A percentile compares a stretch with the other conserved stretches of the same genome.
These are phyloP conservation scores for Trichoderma guizhouense DNA, from an alignment of 2,329 filamentous ascomycete genomes.

Conservation along the genomic window DNA sequence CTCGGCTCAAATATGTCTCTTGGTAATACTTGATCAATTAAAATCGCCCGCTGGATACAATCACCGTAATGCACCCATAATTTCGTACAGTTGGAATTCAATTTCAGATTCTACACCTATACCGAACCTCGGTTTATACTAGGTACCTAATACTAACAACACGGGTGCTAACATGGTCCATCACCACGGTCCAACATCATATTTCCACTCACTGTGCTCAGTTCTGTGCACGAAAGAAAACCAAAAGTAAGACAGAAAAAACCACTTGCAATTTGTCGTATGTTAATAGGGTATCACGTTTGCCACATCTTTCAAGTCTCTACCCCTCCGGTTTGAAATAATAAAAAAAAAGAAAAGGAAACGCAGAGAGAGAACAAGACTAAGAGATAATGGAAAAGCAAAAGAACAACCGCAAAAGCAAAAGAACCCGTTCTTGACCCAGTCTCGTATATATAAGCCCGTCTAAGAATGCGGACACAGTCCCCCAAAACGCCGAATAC, in stretches of 20 bases:
- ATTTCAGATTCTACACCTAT: background rate
- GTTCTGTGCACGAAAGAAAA: background rate
- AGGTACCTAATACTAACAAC: background rate
- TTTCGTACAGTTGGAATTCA: background rate
- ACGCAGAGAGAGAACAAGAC: background rate
- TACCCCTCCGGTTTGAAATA: background rate
- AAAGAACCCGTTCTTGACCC: background rate
- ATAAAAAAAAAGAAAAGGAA: background rate
- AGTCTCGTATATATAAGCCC: conserved; percentile 11
- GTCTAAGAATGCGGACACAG: background rate
- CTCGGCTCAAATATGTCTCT: background rate
- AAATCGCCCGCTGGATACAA: background rate
- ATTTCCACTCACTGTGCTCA: background rate
- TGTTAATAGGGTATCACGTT: conserved; percentile 30
- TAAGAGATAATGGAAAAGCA: background rate
- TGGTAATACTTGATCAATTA: too few relatives aligned
- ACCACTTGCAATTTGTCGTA: conserved; percentile 14
- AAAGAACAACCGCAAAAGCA: background rate
- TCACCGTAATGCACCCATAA: background rate
- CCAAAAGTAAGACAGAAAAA: background rate
- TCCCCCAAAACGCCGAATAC: background rate
- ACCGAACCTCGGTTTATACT: background rate
- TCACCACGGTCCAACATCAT: background rate
- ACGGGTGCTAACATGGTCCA: background rate
- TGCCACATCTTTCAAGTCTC: conserved; percentile 23